Base-by-base conservation (phyloP, 2,329 filamentous ascomycete genomes). In the Colletotrichum karsti region DNA sequence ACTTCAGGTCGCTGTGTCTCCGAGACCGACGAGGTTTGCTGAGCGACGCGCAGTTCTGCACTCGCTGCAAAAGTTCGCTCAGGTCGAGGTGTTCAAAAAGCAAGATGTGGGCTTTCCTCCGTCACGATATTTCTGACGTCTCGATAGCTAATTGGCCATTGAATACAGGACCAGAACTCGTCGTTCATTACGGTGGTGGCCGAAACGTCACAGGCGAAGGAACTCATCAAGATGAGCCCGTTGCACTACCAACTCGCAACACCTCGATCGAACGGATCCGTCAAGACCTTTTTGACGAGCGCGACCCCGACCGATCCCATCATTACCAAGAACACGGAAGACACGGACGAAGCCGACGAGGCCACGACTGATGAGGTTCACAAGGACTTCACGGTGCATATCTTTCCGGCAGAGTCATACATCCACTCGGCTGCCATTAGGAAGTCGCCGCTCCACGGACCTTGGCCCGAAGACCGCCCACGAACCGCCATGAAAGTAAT, bases 41-140 rank as follows among this genome's bases (percentile, higher is more conserved):
- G 86, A 90, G 76, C 84, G 87, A 7, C 85, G 87, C 24, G 86
- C 86, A 7, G 80, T 90, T 20, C 77, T 90, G 35, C 83, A 84
- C 46, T 80, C 83, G 28, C 77, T 90, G 22, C 82, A 87, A 75
- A 79, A 80, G 61, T 78, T 84, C 71, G 84, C 83, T 62, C 76
- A 79, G 2, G 80, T 89, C 48, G 84, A 89, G 42, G 78, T 84
- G 37, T 90, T 90, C 75, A 85, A 83, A 77, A 82, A 80, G 74
- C 76, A 84, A 37, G 76, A 80, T 50, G 82, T 82, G 72, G 54
- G 66, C 13, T 24, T 8, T 48, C 2, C 46, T 22, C 7, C n/a
- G 2, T 2, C 35, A 26, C 8, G 50, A 2, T 7, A n/a, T 13
- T 18, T 0, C 22, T 41, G 33, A 22, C 20, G 5, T 8, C 15